A percentile compares a stretch with the other conserved stretches of the same genome.
Evolutionary conservation across 2,329 filamentous ascomycete species (phyloP).

Genomic region (Colletotrichum higginsianum): DNA sequence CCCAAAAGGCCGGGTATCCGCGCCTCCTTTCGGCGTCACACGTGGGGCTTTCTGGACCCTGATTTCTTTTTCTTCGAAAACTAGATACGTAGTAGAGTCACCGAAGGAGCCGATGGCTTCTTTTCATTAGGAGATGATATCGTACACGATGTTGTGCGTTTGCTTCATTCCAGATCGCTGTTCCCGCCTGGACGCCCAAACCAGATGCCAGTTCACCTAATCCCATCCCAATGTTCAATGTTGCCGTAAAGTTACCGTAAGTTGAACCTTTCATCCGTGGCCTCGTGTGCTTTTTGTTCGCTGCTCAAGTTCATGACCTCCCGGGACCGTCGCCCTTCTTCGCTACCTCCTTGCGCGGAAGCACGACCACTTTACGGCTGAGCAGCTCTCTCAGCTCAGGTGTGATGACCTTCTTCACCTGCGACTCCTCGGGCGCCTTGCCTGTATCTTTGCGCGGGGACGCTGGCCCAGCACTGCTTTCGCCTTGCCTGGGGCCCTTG

Average conservation of each 20-base stretch:
- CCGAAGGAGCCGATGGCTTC: background rate
- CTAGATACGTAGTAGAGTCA: background rate
- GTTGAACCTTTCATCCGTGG: background rate
- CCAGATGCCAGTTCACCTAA: background rate
- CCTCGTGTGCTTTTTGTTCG: background rate
- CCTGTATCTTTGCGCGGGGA: slow-evolving; percentile 49
- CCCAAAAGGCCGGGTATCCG: background rate
- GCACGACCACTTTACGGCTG: slow-evolving; percentile 62
- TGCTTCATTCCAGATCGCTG: background rate
- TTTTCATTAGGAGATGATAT: background rate
- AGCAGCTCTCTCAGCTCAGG: slow-evolving; percentile 70
- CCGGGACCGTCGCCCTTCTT: slow-evolving; percentile 30
- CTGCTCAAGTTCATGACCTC: slow-evolving; percentile 8
- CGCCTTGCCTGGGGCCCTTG: background rate
- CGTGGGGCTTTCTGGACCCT: background rate
- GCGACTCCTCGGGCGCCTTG: slow-evolving; percentile 50
- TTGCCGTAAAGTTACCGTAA: background rate
- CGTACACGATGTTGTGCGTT: slow-evolving; percentile 2
- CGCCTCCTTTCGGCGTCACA: slow-evolving; percentile 6
- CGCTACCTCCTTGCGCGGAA: slow-evolving; percentile 57
- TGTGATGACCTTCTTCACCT: slow-evolving; percentile 65
- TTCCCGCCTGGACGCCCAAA: slow-evolving; percentile 4
- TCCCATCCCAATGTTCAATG: background rate
- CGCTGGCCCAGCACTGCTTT: slow-evolving; percentile 47
- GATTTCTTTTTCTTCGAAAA: too few species aligned